Conservation (phyloP, 805 yeast genomes). For the Nakazawaea wyomingensis region DNA sequence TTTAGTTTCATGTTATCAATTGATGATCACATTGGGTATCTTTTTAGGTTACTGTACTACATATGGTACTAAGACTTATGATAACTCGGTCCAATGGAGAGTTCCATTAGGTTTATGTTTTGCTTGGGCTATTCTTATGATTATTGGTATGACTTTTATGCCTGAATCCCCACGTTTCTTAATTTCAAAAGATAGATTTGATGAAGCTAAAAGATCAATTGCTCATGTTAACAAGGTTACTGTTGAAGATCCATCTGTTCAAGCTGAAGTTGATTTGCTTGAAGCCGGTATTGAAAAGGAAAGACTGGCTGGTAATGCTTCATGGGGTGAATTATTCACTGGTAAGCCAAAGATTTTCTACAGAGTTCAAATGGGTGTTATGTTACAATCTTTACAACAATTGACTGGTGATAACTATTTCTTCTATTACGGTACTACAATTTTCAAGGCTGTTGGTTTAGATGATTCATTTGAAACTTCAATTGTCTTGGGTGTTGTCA, state of each 20-base stretch:
- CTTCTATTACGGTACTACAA: slow-evolving; percentile 59
- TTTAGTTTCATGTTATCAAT: slow-evolving; percentile 63
- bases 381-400: slow-evolving; percentile 58
- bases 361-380: slow-evolving; percentile 52
- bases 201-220: slow-evolving; percentile 50
- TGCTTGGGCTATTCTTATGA: slow-evolving; percentile 47
- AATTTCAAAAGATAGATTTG: slow-evolving; percentile 42
- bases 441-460: slow-evolving; percentile 54
- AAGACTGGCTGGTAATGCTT: slow-evolving; percentile 55
- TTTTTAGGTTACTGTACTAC: slow-evolving; percentile 65
- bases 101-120: slow-evolving; percentile 50
- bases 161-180: slow-evolving; percentile 70
- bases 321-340: slow-evolving; percentile 57
- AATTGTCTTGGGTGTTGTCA: slow-evolving; percentile 51
- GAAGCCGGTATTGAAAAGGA: slow-evolving; percentile 61
- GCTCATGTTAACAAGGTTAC: slow-evolving; percentile 54
- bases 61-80: slow-evolving; percentile 53
- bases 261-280: slow-evolving; percentile 47
- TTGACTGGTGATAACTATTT: slow-evolving; percentile 61
- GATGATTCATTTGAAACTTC: slow-evolving; percentile 54
- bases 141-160: slow-evolving; percentile 48
- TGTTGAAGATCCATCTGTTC: slow-evolving; percentile 49
- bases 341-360: slow-evolving; percentile 59
- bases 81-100: slow-evolving; percentile 58
- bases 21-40: slow-evolving; percentile 67